Percentiles rank a stretch among this genome's conserved stretches.
These are phyloP conservation scores for Solanum bukasovii DNA, from an alignment of 257 asterid genomes.

Conservation along the genomic window DNA sequence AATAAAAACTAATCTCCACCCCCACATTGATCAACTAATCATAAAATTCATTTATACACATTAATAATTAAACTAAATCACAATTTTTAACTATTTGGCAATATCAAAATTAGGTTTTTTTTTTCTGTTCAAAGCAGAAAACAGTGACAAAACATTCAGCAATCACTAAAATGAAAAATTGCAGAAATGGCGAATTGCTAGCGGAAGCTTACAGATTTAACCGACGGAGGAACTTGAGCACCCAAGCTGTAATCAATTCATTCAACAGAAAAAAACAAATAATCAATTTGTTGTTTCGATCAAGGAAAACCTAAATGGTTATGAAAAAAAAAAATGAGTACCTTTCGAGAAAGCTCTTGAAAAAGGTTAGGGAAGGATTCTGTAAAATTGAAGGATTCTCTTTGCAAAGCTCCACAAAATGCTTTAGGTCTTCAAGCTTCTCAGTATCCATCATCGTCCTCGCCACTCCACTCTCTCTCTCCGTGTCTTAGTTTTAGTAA, in stretches of 20 bases:
- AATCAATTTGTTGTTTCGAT: neutral
- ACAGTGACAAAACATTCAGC: neutral
- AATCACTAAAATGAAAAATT: neutral
- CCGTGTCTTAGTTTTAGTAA: neutral
- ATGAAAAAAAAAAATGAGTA: neutral
- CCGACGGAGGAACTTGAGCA: slow-evolving; percentile 37
- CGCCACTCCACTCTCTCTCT: neutral
- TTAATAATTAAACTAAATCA: neutral
- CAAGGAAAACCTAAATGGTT: neutral
- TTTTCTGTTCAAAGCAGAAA: neutral
- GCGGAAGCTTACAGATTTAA: slow-evolving; percentile 31
- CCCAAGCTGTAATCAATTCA: slow-evolving; percentile 32
- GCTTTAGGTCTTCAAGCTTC: slow-evolving; percentile 34
- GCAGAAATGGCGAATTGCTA: neutral
- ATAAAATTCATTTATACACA: neutral
- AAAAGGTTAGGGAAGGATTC: slow-evolving; percentile 40
- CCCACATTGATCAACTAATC: neutral
- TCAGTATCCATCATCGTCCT: slow-evolving; percentile 27
- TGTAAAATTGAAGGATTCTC: slow-evolving; percentile 36
- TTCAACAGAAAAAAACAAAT: neutral
- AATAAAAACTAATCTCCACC: neutral
- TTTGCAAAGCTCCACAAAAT: slow-evolving; percentile 34
- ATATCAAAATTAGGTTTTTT: neutral
- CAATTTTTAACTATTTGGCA: neutral
- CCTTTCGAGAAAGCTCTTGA: slow-evolving; percentile 60